Evolutionary conservation across 1,284 basidiomycete genomes (phyloP), one percentile per base, ranked within the genome.

Genomic region (Singerocomus inundabilis): DNA sequence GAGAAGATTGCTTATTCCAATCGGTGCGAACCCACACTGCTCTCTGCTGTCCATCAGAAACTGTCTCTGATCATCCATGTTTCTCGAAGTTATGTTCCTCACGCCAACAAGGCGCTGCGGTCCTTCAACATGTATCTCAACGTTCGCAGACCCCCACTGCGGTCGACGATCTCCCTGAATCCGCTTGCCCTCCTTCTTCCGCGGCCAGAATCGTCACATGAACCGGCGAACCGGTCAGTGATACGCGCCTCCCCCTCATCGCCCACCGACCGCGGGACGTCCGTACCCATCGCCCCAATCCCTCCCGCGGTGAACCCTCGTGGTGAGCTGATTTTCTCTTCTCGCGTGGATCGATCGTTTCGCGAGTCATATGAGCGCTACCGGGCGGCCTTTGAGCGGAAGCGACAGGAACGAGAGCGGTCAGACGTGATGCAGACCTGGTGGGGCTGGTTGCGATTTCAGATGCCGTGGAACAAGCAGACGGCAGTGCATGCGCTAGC

Each of bases 41-140:
- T 30, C 45, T 48, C 46, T 28, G 28, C 12, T 7, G 50, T 21
- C 33, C 49, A 42, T 44, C 44, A 42, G 49, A 53, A 40, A 42
- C 35, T 45, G n/a, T n/a, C n/a, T 36, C 55, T 63, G 49, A 59
- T 53, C 48, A 43, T 48, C 21, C 30, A 33, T 40, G 35, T n/a
- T 44, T 53, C 38, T 39, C 44, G 35, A 64, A 96, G 93, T 73
- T 99, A 98, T 65, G 91, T 98, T 16, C 95, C 93, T 1, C 96
- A 98, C 61, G 93, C 95, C 10, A 99, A 99, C 70, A 83, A 88
- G 37, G 85, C 94, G 0, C 75, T 99, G 28, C 82, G 96, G 25
- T 89, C 85, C 25, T 89, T 98, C 69, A 98, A 99, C 70, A 96
- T 99, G 85, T 93, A 94, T 64, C 80, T 99, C 60, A 98, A 98